Conservation (phyloP, 441 rosid genomes). For the Hypseocharis bilobata region DNA sequence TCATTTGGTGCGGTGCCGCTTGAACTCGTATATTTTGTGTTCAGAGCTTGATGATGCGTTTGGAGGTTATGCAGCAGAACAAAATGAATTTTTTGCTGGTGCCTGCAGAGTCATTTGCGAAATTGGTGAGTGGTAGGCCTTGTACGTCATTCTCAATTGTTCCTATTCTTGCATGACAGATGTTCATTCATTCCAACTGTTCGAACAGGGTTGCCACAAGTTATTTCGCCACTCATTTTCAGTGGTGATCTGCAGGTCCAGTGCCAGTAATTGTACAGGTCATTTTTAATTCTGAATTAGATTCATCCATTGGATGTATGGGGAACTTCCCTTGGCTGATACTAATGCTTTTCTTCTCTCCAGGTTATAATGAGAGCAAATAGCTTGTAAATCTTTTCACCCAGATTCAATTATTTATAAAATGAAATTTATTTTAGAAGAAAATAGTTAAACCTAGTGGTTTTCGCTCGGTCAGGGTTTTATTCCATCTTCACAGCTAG, state of each 20-base stretch:
- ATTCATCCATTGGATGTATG: conserved; percentile 21
- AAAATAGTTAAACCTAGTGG: background rate
- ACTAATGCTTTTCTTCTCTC: conserved; percentile 12
- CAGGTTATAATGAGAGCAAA: conserved; percentile 29
- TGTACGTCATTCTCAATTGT: background rate
- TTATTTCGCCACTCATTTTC: conserved; percentile 5
- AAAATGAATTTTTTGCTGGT: conserved; percentile 16
- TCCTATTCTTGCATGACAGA: conserved; percentile 15
- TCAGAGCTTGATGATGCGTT: background rate
- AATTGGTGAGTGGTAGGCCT: conserved; percentile 26
- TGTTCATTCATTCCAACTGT: conserved; percentile 15
- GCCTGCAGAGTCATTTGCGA: conserved; percentile 18
- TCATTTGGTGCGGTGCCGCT: background rate
- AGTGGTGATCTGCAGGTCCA: conserved; percentile 17
- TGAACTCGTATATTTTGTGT: background rate
- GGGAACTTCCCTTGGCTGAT: conserved; percentile 18
- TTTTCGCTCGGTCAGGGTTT: too few species aligned
- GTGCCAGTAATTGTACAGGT: conserved; percentile 34
- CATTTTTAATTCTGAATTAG: conserved; percentile 21
- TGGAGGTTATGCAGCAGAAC: background rate
- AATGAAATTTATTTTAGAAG: background rate
- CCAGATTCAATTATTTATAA: conserved; percentile 24
- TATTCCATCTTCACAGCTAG: background rate
- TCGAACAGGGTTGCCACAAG: conserved; percentile 21
- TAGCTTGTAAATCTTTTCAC: conserved; percentile 32